Conservation (phyloP, 1,139 yeast genomes). For the Pichia norvegensis region DNA sequence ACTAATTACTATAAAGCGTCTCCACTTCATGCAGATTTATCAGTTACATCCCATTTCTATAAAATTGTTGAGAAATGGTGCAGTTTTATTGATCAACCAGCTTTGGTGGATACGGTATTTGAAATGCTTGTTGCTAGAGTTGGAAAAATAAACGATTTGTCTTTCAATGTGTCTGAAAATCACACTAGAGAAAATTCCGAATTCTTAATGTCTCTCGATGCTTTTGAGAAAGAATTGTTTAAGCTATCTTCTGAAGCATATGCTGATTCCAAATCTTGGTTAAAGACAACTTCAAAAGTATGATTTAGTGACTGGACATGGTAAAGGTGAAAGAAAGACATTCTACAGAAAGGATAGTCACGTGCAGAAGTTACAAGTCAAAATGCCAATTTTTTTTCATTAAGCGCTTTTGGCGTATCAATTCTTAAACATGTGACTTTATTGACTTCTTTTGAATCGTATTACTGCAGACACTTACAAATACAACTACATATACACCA, state of each 20-base stretch:
- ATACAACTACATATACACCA: neutral
- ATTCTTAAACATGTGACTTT: too few relatives aligned
- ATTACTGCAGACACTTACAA: too few relatives aligned
- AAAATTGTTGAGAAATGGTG: constrained; percentile 15
- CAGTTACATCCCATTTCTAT: constrained; percentile 12
- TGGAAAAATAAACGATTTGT: constrained; percentile 14
- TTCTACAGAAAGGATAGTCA: too few relatives aligned
- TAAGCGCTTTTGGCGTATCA: too few relatives aligned
- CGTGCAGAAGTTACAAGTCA: neutral
- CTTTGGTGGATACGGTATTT: constrained; percentile 11
- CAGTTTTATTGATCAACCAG: constrained; percentile 14
- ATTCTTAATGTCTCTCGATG: constrained; percentile 13
- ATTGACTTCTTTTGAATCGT: neutral
- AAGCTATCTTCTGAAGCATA: constrained; percentile 9
- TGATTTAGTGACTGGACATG: too few relatives aligned
- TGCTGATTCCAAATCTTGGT: constrained; percentile 9
- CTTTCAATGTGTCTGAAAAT: constrained; percentile 9
- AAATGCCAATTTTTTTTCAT: too few relatives aligned
- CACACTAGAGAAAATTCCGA: constrained; percentile 13
- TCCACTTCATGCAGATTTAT: constrained; percentile 13
- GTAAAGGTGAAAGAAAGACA: too few relatives aligned
- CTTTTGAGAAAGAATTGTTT: constrained; percentile 13
- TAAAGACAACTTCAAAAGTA: constrained; percentile 1
- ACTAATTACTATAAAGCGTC: constrained; percentile 15
- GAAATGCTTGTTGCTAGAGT: constrained; percentile 13